Evolutionary conservation across 208 protist species (phyloP).

Genomic region (Crithidia expoeki): DNA sequence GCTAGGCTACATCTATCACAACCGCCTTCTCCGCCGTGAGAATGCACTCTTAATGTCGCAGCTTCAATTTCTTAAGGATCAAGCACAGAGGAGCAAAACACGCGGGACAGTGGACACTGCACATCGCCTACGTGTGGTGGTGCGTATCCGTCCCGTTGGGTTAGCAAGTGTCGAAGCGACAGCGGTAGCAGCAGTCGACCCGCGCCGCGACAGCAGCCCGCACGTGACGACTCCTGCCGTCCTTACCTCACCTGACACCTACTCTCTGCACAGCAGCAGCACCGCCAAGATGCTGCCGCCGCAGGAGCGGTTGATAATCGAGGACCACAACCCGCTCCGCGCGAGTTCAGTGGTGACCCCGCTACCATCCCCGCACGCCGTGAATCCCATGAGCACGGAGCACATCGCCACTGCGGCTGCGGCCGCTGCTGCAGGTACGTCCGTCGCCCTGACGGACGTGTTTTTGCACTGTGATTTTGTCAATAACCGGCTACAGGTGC

Average conservation of each 20-base stretch:
- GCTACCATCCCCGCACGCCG: neutral
- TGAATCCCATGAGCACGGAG: neutral
- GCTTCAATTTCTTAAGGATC: neutral
- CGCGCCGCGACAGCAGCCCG: neutral
- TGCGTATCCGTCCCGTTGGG: constrained; percentile 9
- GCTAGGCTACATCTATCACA: constrained; percentile 22
- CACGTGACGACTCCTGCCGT: neutral
- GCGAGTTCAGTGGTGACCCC: constrained; percentile 5
- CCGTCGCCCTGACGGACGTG: neutral
- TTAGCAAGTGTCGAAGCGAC: neutral
- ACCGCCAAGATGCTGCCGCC: neutral
- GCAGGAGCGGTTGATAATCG: neutral
- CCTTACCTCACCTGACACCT: neutral
- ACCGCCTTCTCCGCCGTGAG: constrained; percentile 22
- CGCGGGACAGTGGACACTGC: neutral
- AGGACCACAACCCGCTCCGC: neutral
- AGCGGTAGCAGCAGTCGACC: neutral
- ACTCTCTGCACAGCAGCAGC: constrained; percentile 3
- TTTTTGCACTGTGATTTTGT: constrained; percentile 7
- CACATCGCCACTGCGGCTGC: neutral
- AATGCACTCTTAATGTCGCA: constrained; percentile 17
- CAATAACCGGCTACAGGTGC: neutral
- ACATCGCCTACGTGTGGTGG: constrained; percentile 4
- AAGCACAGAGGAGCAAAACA: neutral
- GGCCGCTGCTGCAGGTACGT: neutral